Base-by-base conservation (phyloP, 2,329 filamentous ascomycete genomes). In the Fusarium torulosum region DNA sequence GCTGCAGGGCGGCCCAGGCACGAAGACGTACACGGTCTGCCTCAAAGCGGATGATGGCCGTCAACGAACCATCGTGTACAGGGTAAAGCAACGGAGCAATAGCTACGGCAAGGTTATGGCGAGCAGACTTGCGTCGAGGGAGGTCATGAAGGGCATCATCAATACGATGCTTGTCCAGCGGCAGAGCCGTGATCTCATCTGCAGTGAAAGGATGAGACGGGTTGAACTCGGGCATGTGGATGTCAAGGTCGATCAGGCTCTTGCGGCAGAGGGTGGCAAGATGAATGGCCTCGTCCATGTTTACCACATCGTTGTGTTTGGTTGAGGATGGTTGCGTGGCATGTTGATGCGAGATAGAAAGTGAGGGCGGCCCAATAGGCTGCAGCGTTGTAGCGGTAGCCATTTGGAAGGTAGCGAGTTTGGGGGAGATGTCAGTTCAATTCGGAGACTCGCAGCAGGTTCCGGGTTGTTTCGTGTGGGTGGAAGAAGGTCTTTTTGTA, bases 31-130 rank as follows among this genome's bases (percentile, higher is more conserved):
- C 77, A 17, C 78, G 76, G 31, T 79, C 77, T 15, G 70, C 73
- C 33, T 80, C 77, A 53, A 79, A 80, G 11, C 77, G 74, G 45
- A 80, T 80, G 19, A 80, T 72, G 45, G 77, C 69, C n/a, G 78
- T 72, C 40, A 80, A 57, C 6, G 78, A 79, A 31, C 74, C 72
- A 11, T 76, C 71, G 29, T 78, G 74, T 19, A 72, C 69, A 5
- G 79, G 79, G 61, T 79, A 77, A 50, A 80, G 55, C 20, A 79
- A 66, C 10, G 73, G 54, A 7, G 78, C 73, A 38, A 80, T 67
- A 40, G 73, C 72, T 6, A 66, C 62, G 9, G 79, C 78, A 13
- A 78, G 68, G 6, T 59, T 63, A 25, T 75, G 74, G 2, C 75
- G 75, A 35, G 68, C 55, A 17, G 78, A 79, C 57, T 75, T 76